Conservation (phyloP, 2,329 filamentous ascomycete species). For the Colletotrichum karsti region DNA sequence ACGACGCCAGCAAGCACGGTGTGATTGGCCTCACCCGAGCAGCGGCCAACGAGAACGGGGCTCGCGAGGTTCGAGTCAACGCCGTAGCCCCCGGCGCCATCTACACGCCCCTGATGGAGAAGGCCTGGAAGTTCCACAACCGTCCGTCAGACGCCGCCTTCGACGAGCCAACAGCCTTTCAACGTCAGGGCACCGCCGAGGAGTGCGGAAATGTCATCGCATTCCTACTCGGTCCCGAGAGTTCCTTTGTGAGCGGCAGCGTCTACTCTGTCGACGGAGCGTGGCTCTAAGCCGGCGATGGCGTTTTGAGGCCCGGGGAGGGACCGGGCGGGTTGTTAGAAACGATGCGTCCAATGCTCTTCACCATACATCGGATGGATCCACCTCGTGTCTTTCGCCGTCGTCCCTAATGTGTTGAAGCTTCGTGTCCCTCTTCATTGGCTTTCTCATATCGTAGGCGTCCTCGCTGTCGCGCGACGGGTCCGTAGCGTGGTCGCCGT, state of each 20-base stretch:
- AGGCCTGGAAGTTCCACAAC: conserved; percentile 44
- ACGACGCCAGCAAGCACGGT: conserved; percentile 49
- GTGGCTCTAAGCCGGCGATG: conserved; percentile 40
- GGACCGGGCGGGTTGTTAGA: neutral
- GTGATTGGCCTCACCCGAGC: conserved; percentile 45
- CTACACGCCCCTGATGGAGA: conserved; percentile 56
- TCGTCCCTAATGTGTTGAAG: conserved; percentile 80
- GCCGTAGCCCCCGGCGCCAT: conserved; percentile 57
- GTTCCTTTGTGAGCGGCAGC: conserved; percentile 54
- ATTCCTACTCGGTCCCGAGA: conserved; percentile 57
- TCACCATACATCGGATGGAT: conserved; percentile 88
- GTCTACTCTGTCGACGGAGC: conserved; percentile 57
- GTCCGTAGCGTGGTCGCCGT: conserved; percentile 81
- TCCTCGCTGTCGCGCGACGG: conserved; percentile 76
- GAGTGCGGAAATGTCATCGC: conserved; percentile 55
- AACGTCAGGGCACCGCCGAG: conserved; percentile 54
- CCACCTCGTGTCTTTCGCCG: conserved; percentile 81
- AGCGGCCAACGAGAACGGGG: conserved; percentile 49
- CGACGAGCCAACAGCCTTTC: conserved; percentile 51
- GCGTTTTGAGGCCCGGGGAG: neutral
- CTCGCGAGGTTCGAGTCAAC: conserved; percentile 54
- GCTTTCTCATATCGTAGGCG: conserved; percentile 97
- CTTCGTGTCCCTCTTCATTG: conserved; percentile 81
- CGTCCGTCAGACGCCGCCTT: conserved; percentile 47
- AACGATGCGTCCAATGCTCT: neutral